A percentile compares a stretch with the other conserved stretches of the same genome.
Evolutionary conservation across 139 green algal species (phyloP).

Genomic region (Chlamydomonas sp.): DNA sequence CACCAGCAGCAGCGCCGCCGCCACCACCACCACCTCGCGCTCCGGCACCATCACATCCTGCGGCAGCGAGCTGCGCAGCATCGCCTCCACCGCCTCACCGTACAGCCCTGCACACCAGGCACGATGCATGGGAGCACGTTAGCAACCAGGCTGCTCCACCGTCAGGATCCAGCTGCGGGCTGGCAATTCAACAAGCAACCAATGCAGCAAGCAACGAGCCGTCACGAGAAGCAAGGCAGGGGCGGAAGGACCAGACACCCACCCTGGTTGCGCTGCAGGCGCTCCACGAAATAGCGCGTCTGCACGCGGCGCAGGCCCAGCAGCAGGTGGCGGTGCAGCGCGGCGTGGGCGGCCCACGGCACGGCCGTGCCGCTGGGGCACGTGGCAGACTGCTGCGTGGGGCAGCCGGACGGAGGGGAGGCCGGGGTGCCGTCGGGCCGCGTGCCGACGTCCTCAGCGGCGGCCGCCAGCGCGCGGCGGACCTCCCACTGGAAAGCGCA

Average conservation of each 20-base stretch:
- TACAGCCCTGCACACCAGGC: slow-evolving; percentile 7
- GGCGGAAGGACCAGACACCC: not conserved
- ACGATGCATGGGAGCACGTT: too few relatives aligned
- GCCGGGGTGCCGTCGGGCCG: too few relatives aligned
- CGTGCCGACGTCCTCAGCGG: slow-evolving; percentile 14
- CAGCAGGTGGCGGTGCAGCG: slow-evolving; percentile 36
- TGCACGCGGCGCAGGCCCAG: slow-evolving; percentile 32
- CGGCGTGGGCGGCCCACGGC: slow-evolving; percentile 27
- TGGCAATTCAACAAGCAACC: too few relatives aligned
- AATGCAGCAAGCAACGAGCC: too few relatives aligned
- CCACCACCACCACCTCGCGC: slow-evolving; percentile 40
- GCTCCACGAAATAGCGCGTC: slow-evolving; percentile 28
- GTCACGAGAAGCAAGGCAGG: not conserved
- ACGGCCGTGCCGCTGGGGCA: slow-evolving; percentile 7
- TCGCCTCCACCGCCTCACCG: slow-evolving; percentile 22
- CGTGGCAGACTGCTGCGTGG: not conserved
- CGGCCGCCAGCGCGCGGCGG: slow-evolving; percentile 17
- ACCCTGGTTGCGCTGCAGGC: slow-evolving; percentile 29
- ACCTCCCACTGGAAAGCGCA: slow-evolving; percentile 35
- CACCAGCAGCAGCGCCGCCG: slow-evolving; percentile 33
- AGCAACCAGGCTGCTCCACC: too few relatives aligned
- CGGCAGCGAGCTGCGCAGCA: slow-evolving; percentile 26
- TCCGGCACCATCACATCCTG: slow-evolving; percentile 41
- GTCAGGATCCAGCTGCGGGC: too few relatives aligned
- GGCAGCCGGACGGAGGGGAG: too few relatives aligned